These are phyloP conservation scores for Scedosporium boydii DNA, from an alignment of 2,329 filamentous ascomycete species.

Conservation along the genomic window DNA sequence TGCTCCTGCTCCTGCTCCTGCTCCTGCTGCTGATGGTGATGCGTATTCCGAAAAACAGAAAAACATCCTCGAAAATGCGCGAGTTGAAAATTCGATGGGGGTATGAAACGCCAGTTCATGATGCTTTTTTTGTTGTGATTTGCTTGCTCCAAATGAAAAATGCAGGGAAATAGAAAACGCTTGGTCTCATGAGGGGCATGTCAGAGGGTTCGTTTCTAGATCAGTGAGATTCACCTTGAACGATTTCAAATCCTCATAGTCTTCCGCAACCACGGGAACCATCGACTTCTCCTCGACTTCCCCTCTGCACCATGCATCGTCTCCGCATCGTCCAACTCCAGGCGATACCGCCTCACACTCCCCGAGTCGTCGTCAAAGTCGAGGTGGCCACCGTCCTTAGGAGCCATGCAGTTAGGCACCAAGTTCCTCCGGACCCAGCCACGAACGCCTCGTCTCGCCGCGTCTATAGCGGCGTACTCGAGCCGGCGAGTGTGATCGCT, in stretches of 20 bases:
- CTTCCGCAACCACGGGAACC: background rate
- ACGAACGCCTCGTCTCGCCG: constrained; percentile 47
- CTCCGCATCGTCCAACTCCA: constrained; percentile 43
- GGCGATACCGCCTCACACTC: constrained; percentile 52
- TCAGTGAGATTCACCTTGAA: background rate
- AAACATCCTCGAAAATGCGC: background rate
- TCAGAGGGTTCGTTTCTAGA: too few relatives aligned
- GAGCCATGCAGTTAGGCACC: constrained; percentile 51
- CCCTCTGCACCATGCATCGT: constrained; percentile 10
- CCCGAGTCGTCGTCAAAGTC: constrained; percentile 53
- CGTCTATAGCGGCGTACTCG: constrained; percentile 59
- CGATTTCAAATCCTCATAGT: background rate
- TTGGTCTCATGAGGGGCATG: background rate
- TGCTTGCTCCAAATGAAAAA: background rate
- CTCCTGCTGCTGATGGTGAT: background rate
- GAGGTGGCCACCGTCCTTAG: constrained; percentile 36
- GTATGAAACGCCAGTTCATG: constrained; percentile 3
- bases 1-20: background rate
- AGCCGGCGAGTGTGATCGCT: constrained; percentile 52
- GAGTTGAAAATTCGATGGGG: constrained; percentile 3
- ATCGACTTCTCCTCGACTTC: background rate
- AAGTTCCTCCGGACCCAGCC: constrained; percentile 50
- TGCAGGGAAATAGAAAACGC: background rate
- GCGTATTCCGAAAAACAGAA: background rate
- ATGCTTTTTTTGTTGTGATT: background rate